Conservation (phyloP, 1,284 basidiomycete species). For the Binderoboletus segoi region DNA sequence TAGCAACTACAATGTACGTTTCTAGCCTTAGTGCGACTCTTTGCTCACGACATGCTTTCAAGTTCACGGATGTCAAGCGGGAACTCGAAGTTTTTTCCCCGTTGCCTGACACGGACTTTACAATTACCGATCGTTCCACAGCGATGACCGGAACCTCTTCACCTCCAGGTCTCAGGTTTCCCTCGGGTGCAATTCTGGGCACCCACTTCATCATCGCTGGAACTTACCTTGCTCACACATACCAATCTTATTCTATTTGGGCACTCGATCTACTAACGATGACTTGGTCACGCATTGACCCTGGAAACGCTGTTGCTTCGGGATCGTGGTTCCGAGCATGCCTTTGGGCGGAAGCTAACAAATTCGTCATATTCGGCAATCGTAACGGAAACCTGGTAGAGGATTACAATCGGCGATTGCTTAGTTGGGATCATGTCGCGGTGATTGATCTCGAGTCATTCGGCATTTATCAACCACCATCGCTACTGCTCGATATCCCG, state of each 20-base stretch:
- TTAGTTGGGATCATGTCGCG: conserved; percentile 90
- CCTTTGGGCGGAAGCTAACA: conserved; percentile 77
- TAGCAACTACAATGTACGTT: conserved; percentile 85
- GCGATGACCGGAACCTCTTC: conserved; percentile 75
- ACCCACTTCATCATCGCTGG: conserved; percentile 87
- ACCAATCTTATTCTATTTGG: conserved; percentile 91
- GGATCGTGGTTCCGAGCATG: conserved; percentile 92
- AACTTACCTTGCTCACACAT: conserved; percentile 87
- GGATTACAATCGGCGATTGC: conserved; percentile 87
- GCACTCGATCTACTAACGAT: conserved; percentile 79
- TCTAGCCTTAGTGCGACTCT: conserved; percentile 12
- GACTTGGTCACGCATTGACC: conserved; percentile 86
- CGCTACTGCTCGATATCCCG: conserved; percentile 63
- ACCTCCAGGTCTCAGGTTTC: conserved; percentile 92
- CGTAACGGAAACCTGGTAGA: conserved; percentile 83
- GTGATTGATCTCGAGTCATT: conserved; percentile 91
- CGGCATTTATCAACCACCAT: conserved; percentile 88
- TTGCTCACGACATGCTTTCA: conserved; percentile 24
- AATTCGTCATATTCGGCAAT: conserved; percentile 89
- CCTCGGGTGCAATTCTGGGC: conserved; percentile 87
- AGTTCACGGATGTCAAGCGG: conserved; percentile 94
- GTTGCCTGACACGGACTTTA: conserved; percentile 69
- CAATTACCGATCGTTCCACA: conserved; percentile 72
- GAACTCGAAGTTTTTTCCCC: conserved; percentile 88
- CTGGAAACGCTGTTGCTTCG: conserved; percentile 72